These are phyloP conservation scores for Reticulascus tulasneorum DNA, from an alignment of 2,329 filamentous ascomycete genomes.

Conservation along the genomic window DNA sequence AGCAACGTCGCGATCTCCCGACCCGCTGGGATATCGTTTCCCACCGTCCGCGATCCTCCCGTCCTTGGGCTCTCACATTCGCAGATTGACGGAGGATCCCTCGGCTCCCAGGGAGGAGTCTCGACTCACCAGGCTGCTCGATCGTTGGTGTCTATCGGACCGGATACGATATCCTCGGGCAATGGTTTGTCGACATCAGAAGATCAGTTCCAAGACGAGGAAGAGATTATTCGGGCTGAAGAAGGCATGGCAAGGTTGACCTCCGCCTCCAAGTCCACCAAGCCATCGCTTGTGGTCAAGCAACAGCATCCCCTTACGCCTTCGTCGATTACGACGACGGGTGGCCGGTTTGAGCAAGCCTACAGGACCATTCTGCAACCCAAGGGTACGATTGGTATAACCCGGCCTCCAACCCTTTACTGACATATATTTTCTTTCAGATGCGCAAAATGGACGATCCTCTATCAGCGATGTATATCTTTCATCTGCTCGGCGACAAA, in stretches of 20 bases:
- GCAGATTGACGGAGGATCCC: conserved; percentile 5
- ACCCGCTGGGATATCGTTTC: conserved; percentile 33
- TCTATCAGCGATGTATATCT: too few species aligned
- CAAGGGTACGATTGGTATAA: conserved; percentile 8
- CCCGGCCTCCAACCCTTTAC: background rate
- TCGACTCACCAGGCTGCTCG: background rate
- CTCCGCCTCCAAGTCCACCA: conserved; percentile 39
- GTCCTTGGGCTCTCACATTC: conserved; percentile 12
- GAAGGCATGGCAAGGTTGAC: conserved; percentile 44
- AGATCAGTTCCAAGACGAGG: conserved; percentile 17
- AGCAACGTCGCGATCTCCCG: conserved; percentile 39
- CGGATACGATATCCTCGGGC: conserved; percentile 16
- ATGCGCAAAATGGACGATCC: conserved; percentile 5
- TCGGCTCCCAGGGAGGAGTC: conserved; percentile 7
- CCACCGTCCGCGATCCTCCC: conserved; percentile 25
- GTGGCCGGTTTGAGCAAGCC: conserved; percentile 17
- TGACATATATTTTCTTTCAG: conserved; percentile 1
- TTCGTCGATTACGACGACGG: conserved; percentile 23
- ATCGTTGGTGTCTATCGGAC: too few species aligned
- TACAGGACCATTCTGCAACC: conserved; percentile 13
- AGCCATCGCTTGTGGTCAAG: conserved; percentile 38
- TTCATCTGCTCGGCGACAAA: too few species aligned
- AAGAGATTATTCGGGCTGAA: conserved; percentile 14
- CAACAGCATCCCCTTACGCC: conserved; percentile 40
- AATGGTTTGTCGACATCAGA: conserved; percentile 24